Percentiles rank a stretch among this genome's conserved stretches.
phyloP scores from a whole-genome alignment of 352 stramenopile species.

The Phytophthora idaei region DNA sequence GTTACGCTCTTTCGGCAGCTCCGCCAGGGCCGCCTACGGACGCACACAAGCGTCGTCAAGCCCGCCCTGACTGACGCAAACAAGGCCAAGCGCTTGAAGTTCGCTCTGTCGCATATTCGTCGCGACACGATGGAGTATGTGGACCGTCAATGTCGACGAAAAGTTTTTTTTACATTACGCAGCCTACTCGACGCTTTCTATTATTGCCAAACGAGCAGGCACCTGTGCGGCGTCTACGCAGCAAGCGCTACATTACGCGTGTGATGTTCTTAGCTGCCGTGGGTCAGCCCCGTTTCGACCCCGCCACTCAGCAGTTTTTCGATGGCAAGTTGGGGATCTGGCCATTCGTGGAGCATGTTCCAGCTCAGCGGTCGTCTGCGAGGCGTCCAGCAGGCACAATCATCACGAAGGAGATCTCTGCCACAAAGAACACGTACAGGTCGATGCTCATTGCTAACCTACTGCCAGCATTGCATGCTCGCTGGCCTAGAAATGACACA shows the following conservation, averaged over 20 bases:
- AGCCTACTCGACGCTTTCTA: not conserved
- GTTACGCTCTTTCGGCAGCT: not conserved
- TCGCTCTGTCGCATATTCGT: not conserved
- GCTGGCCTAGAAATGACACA: too few relatives aligned
- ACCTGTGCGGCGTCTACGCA: not conserved
- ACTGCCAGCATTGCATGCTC: too few relatives aligned
- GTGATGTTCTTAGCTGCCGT: not conserved
- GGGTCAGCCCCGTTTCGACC: not conserved
- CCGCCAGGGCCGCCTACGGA: not conserved
- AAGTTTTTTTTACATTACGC: not conserved
- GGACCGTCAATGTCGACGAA: not conserved
- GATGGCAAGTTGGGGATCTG: not conserved
- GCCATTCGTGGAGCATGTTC: too few relatives aligned
- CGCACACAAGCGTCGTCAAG: constrained; percentile 7
- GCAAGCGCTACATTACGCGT: not conserved
- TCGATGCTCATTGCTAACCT: too few relatives aligned
- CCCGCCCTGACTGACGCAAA: not conserved
- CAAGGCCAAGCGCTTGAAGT: not conserved
- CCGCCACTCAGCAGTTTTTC: not conserved
- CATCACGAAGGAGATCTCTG: too few relatives aligned
- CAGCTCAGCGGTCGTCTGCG: too few relatives aligned
- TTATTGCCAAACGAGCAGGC: not conserved
- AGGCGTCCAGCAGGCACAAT: too few relatives aligned
- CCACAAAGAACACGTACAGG: too few relatives aligned
- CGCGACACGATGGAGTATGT: not conserved